Conservation (phyloP, 208 protist genomes). For the Leishmania turanica region DNA sequence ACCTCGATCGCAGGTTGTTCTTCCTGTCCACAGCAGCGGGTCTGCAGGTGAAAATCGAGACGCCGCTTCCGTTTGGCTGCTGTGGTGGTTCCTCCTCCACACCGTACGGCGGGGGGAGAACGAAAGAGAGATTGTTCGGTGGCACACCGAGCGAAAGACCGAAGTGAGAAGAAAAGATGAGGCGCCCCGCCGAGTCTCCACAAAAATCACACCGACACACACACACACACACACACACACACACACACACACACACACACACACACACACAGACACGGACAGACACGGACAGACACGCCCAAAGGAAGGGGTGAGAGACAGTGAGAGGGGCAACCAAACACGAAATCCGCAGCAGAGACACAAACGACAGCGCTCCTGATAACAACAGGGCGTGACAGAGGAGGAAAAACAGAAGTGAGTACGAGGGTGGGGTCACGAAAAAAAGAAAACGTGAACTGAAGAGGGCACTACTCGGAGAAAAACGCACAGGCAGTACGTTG, state of each 20-base stretch:
- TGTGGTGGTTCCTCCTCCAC: not conserved
- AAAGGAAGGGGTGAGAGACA: not conserved
- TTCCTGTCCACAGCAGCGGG: not conserved
- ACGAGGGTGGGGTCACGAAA: not conserved
- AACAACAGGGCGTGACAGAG: not conserved
- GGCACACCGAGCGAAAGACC: not conserved
- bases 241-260: not conserved
- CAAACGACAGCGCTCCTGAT: not conserved
- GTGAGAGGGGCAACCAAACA: not conserved
- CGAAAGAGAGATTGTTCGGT: not conserved
- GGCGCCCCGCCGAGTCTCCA: not conserved
- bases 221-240: not conserved
- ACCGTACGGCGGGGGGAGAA: not conserved
- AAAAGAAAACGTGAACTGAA: not conserved
- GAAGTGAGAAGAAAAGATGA: not conserved
- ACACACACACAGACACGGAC: not conserved
- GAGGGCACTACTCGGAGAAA: not conserved
- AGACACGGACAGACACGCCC: no score
- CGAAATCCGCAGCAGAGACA: not conserved
- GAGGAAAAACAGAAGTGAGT: not conserved
- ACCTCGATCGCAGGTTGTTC: not conserved
- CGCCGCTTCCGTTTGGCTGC: no score
- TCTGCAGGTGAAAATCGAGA: not conserved
- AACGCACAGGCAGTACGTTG: not conserved
- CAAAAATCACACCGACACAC: not conserved